Conservation (phyloP, 2,329 filamentous ascomycete species). For the Nannizzia gypsea region DNA sequence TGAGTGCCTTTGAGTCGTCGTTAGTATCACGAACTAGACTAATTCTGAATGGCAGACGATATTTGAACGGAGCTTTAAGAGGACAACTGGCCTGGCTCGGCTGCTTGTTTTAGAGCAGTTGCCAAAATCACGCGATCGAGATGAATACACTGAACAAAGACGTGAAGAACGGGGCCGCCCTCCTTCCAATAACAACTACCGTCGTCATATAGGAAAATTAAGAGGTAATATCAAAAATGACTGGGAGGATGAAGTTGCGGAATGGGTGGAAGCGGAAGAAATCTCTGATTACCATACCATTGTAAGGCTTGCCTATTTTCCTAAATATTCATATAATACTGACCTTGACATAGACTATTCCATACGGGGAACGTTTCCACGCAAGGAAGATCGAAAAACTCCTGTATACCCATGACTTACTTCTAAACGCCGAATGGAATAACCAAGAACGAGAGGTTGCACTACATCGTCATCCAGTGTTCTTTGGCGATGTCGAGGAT, state of each 20-base stretch:
- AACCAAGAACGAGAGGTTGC: conserved; percentile 60
- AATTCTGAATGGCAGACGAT: conserved; percentile 45
- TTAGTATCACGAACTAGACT: not conserved
- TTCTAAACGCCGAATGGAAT: conserved; percentile 83
- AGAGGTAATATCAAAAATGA: conserved; percentile 63
- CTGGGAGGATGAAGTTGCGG: conserved; percentile 68
- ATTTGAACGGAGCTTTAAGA: conserved; percentile 66
- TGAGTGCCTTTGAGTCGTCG: not conserved
- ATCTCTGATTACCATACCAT: conserved; percentile 71
- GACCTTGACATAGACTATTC: conserved; percentile 13
- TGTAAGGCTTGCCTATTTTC: conserved; percentile 5
- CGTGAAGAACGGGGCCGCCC: conserved; percentile 56
- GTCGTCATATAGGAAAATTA: conserved; percentile 30
- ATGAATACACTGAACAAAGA: conserved; percentile 58
- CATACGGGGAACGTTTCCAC: conserved; percentile 22
- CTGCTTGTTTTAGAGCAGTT: conserved; percentile 69
- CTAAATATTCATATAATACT: not conserved
- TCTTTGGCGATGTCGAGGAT: conserved; percentile 65
- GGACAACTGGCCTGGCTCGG: conserved; percentile 65
- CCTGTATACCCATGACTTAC: conserved; percentile 66
- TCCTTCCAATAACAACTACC: conserved; percentile 37
- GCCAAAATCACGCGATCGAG: conserved; percentile 55
- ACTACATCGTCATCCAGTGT: conserved; percentile 72
- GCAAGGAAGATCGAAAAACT: conserved; percentile 58
- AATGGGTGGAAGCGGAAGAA: conserved; percentile 68